Conservation (phyloP, 2,329 filamentous ascomycete genomes). For the Laburnicola sp. region DNA sequence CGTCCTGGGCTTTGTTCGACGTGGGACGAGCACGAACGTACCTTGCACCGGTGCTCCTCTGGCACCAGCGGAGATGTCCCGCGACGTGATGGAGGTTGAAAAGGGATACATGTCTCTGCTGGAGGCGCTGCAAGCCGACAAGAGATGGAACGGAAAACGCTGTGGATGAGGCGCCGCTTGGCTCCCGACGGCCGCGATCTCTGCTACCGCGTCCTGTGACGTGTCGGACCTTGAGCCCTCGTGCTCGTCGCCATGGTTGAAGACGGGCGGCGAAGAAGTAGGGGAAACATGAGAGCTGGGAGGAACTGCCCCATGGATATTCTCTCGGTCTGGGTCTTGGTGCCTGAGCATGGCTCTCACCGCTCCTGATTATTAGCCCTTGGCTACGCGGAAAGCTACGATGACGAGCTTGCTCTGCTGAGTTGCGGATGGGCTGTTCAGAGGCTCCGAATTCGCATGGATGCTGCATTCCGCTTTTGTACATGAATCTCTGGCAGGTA, state of each 20-base stretch:
- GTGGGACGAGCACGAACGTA: background rate
- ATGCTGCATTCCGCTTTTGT: background rate
- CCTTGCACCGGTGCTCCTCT: conserved; percentile 2
- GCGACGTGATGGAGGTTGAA: conserved; percentile 32
- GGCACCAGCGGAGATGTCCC: conserved; percentile 17
- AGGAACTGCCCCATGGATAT: background rate
- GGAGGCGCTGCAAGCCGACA: conserved; percentile 33
- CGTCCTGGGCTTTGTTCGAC: background rate
- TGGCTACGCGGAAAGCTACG: conserved; percentile 12
- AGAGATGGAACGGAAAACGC: conserved; percentile 28
- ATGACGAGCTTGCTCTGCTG: conserved; percentile 24
- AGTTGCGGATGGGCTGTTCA: conserved; percentile 20
- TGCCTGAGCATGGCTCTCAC: conserved; percentile 18
- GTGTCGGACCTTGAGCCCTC: background rate
- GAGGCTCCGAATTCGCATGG: background rate
- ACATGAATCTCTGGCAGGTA: background rate
- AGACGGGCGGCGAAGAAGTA: background rate
- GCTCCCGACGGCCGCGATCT: background rate
- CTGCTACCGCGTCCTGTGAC: background rate
- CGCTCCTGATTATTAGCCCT: conserved; percentile 16
- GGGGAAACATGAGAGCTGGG: background rate
- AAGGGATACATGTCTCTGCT: conserved; percentile 37
- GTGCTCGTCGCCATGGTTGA: background rate
- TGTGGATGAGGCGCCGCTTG: background rate
- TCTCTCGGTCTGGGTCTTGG: conserved; percentile 9